phyloP scores from a whole-genome alignment of 2,329 filamentous ascomycete genomes.

The Pestalotiopsis fici region DNA sequence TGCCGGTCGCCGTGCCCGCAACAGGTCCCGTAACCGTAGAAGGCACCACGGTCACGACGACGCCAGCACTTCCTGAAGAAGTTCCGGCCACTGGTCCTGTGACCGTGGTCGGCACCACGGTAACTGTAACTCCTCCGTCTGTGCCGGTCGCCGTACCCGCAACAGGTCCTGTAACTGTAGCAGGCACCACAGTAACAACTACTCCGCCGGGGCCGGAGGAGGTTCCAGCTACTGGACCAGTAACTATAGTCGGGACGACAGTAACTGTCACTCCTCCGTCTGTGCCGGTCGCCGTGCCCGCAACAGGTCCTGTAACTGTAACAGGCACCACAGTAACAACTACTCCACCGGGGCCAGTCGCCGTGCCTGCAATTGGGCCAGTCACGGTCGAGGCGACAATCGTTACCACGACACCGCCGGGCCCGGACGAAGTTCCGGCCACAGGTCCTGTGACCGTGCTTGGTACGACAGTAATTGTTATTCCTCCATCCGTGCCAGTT shows the following conservation, averaged over 20 bases:
- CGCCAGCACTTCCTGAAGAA: no score
- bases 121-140: background rate
- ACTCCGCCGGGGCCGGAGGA: background rate
- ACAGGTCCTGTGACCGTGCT: background rate
- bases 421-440: background rate
- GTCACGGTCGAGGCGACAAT: background rate
- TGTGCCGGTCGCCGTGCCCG: background rate
- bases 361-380: background rate
- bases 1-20: no score
- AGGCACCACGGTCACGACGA: no score
- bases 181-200: background rate
- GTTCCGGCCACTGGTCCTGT: no score
- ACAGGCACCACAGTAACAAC: background rate
- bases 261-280: background rate
- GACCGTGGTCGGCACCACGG: background rate
- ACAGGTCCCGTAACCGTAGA: no score
- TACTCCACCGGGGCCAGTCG: background rate
- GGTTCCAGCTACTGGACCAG: background rate
- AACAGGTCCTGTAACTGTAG: background rate
- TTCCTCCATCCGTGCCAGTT: background rate
- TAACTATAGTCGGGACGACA: no score
- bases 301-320: background rate
- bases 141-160: background rate
- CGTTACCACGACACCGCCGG: background rate
- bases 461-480: background rate